Evolutionary conservation across 164 flowering plant genomes (phyloP), one percentile per base, ranked within the genome.

Genomic region (Paratinospora sagittata): DNA sequence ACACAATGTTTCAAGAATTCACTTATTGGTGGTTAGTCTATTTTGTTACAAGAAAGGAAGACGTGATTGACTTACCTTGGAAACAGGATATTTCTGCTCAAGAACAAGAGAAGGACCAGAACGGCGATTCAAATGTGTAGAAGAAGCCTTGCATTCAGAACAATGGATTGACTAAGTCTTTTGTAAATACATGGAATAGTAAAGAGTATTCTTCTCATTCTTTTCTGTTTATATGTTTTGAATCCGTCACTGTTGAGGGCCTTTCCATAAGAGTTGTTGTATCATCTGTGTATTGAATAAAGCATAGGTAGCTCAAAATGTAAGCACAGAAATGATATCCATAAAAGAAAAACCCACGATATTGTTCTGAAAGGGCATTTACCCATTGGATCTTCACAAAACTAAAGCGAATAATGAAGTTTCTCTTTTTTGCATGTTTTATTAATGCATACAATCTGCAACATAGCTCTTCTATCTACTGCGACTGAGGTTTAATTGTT

Each of bases 111-210:
- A 73, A 60, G 52, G 76, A 71, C 37, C 78, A 76, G 64, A 69
- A 74, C 61, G 73, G 68, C 1, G 82, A 78, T 47, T 24, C 70
- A 30, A 74, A 63, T 27, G 71, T 65, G 36, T 66, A 69, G 27
- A 76, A 45, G 12, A 47, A 39, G 43, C 43, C 43, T 1, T 19
- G n/a, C 23, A 16, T 52, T 52, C 58, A 52, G 16, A n/a, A 19
- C 17, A 10, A 16, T 2, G 3, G 5, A 52, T 17, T 2, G n/a
- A 6, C 19, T 0, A 2, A 19, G 3, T 52, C 70, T 62, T 82
- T 21, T 84, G 81, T 78, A 79, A 67, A 79, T 82, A 84, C 30
- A 27, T 64, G 66, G 69, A 45, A 33, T 43, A 49, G 27, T 47
- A 68, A 58, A n/a, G 27, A 11, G 41, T 66, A 65, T 52, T 72